phyloP scores from a whole-genome alignment of 176 grass and related monocot genomes.

The Carex cristatella region DNA sequence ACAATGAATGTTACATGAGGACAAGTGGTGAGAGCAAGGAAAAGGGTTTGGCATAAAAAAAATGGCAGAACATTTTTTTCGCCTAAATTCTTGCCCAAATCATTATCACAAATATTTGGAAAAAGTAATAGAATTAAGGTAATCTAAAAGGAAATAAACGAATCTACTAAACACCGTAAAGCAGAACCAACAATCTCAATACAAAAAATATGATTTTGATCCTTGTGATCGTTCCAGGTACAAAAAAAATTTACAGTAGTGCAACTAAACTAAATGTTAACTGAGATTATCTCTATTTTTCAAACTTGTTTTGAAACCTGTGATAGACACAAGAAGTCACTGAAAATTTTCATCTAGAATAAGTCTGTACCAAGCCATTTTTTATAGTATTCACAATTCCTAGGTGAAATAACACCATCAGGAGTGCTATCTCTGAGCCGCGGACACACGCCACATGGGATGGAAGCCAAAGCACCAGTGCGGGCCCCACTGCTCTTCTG shows the following conservation, averaged over 20 bases:
- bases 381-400: constrained; percentile 19
- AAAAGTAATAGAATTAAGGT: not conserved
- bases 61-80: not conserved
- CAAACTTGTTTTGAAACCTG: not conserved
- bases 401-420: constrained; percentile 20
- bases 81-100: not conserved
- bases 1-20: not conserved
- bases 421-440: constrained; percentile 10
- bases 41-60: not conserved
- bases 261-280: not conserved
- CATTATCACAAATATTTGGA: not conserved
- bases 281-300: not conserved
- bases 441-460: constrained; percentile 1
- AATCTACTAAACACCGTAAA: not conserved
- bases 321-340: not conserved
- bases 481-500: not conserved
- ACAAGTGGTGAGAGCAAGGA: not conserved
- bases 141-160: not conserved
- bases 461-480: not conserved
- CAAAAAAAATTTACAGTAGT: not conserved
- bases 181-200: not conserved
- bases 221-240: not conserved
- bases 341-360: not conserved
- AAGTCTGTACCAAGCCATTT: not conserved
- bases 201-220: not conserved